Conservation (phyloP, 2,329 filamentous ascomycete genomes). For the Trichoderma sp. region DNA sequence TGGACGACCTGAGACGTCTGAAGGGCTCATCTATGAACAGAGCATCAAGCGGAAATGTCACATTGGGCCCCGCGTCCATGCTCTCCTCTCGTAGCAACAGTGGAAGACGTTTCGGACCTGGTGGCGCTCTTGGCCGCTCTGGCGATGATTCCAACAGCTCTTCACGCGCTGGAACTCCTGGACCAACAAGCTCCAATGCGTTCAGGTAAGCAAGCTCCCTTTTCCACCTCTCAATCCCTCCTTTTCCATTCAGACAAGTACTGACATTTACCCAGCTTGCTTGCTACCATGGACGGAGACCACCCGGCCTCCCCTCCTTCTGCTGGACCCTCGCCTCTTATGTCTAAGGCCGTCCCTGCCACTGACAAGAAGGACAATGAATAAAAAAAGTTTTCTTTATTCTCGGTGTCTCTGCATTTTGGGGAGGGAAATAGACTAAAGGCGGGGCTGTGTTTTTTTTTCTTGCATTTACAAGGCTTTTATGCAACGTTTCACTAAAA, state of each 20-base stretch:
- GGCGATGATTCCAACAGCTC: constrained; percentile 86
- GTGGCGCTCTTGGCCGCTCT: constrained; percentile 70
- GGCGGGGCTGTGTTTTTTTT: constrained; percentile 48
- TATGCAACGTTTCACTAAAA: constrained; percentile 53
- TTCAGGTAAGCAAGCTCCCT: constrained; percentile 73
- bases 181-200: constrained; percentile 76
- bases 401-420: constrained; percentile 52
- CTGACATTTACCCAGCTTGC: constrained; percentile 49
- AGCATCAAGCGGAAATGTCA: constrained; percentile 63
- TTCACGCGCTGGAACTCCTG: constrained; percentile 85
- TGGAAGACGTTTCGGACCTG: constrained; percentile 77
- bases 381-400: constrained; percentile 42
- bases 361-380: constrained; percentile 59
- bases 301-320: constrained; percentile 72
- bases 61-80: constrained; percentile 83
- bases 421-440: constrained; percentile 51
- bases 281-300: constrained; percentile 65
- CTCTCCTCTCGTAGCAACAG: constrained; percentile 90
- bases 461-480: constrained; percentile 56
- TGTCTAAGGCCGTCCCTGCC: constrained; percentile 65
- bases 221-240: not conserved
- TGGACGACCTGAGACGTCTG: constrained; percentile 88
- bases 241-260: too few relatives aligned
- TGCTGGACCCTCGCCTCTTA: constrained; percentile 66
- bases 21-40: constrained; percentile 62